Evolutionary conservation across 495 filamentous ascomycete species (phyloP).

Genomic region (Parathielavia appendiculata): DNA sequence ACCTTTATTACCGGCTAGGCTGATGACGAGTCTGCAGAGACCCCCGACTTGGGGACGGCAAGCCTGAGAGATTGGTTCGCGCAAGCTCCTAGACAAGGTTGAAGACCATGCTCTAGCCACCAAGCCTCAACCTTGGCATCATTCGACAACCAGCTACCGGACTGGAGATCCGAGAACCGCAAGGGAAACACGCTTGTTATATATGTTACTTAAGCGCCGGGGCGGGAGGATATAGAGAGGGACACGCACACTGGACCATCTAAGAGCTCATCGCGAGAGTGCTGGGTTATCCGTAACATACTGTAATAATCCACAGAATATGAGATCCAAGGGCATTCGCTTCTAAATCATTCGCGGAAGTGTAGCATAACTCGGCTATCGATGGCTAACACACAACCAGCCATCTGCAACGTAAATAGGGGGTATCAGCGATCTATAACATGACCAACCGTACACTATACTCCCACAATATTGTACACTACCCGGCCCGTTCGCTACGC

Average conservation of each 20-base stretch:
- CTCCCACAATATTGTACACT: neutral
- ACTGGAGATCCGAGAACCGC: too few relatives aligned
- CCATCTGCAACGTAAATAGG: neutral
- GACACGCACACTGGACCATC: neutral
- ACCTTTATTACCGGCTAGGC: too few relatives aligned
- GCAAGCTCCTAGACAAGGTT: neutral
- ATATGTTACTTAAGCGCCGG: neutral
- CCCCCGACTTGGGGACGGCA: neutral
- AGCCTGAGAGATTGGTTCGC: neutral
- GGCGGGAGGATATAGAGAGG: neutral
- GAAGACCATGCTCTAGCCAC: neutral
- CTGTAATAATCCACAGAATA: too few relatives aligned
- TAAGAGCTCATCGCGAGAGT: neutral
- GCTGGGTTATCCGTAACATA: too few relatives aligned
- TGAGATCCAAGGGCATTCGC: too few relatives aligned
- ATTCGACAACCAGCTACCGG: neutral
- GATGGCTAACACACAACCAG: neutral
- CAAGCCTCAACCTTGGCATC: neutral
- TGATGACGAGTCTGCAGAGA: neutral
- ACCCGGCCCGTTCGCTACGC: conserved; percentile 7
- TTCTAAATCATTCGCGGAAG: too few relatives aligned
- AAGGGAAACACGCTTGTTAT: neutral
- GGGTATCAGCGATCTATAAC: conserved; percentile 20
- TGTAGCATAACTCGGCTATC: too few relatives aligned
- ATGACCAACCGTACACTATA: conserved; percentile 13